phyloP scores from a whole-genome alignment of 169 alveolate species.

The Miamiensis avidus region DNA sequence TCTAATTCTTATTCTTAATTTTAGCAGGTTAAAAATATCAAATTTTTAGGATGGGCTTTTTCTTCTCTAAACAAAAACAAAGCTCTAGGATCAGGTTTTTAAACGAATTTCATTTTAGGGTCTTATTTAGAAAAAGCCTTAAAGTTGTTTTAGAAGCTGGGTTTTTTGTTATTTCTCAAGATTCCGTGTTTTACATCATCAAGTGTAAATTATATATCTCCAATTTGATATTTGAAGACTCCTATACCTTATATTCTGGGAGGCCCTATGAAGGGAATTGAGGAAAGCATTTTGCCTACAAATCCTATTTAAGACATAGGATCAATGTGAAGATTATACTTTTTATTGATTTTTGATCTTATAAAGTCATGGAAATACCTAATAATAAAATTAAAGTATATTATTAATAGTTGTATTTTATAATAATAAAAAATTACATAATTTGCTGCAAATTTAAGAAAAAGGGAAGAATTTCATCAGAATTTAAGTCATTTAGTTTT shows the following conservation, averaged over 20 bases:
- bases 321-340: slow-evolving; percentile 7
- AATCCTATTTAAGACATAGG: background rate
- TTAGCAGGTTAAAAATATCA: slow-evolving; percentile 15
- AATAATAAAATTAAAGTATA: background rate
- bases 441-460: slow-evolving; percentile 31
- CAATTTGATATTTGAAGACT: slow-evolving; percentile 53
- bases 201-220: slow-evolving; percentile 49
- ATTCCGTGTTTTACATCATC: slow-evolving; percentile 72
- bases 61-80: slow-evolving; percentile 30
- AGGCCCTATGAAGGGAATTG: slow-evolving; percentile 12
- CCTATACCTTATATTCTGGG: background rate
- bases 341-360: slow-evolving; percentile 2
- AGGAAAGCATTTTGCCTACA: background rate
- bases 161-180: slow-evolving; percentile 58
- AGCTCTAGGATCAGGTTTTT: background rate
- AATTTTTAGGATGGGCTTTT: background rate
- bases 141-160: slow-evolving; percentile 28
- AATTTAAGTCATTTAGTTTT: slow-evolving; percentile 18
- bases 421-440: slow-evolving; percentile 19
- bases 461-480: slow-evolving; percentile 11
- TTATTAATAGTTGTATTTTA: background rate
- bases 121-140: slow-evolving; percentile 33
- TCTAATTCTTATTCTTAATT: slow-evolving; percentile 17
- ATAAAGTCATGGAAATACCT: slow-evolving; percentile 8
- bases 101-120: slow-evolving; percentile 13